Evolutionary conservation across 352 stramenopile species (phyloP).

Genomic region (Saprolegnia diclina): DNA sequence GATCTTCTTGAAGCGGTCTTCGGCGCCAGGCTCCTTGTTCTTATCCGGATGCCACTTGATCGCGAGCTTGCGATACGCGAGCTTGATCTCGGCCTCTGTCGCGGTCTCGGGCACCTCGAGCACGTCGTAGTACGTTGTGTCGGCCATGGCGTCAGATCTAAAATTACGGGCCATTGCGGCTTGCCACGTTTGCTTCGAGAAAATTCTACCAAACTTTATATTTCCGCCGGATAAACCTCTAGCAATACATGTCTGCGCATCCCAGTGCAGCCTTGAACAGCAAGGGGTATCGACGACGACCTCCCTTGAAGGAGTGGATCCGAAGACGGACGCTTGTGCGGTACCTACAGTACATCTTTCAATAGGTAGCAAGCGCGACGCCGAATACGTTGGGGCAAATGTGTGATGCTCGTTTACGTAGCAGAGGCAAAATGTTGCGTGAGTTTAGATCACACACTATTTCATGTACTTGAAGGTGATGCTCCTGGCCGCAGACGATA

Average conservation of each 20-base stretch:
- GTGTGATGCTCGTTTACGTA: no score
- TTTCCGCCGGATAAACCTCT: slow-evolving; percentile 14
- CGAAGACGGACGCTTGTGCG: no score
- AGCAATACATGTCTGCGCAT: no score
- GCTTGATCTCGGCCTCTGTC: slow-evolving; percentile 82
- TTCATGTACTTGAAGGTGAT: no score
- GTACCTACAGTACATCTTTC: no score
- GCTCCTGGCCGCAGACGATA: no score
- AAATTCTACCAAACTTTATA: slow-evolving; percentile 26
- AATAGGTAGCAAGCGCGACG: background rate
- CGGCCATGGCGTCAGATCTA: background rate
- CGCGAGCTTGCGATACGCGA: slow-evolving; percentile 76
- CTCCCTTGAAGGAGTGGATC: no score
- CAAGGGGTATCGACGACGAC: no score
- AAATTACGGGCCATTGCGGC: background rate
- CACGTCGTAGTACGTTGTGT: slow-evolving; percentile 53
- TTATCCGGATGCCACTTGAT: slow-evolving; percentile 94
- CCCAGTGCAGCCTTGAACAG: no score
- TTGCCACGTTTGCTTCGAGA: slow-evolving; percentile 24
- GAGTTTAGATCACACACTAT: background rate
- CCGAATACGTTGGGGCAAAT: background rate
- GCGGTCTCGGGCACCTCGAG: slow-evolving; percentile 81
- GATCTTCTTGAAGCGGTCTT: slow-evolving; percentile 88
- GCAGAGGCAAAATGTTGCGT: no score
- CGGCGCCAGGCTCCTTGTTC: slow-evolving; percentile 72